Base-by-base conservation (phyloP, 371 early-diverging fungal species). In the Gilbertella persicaria region DNA sequence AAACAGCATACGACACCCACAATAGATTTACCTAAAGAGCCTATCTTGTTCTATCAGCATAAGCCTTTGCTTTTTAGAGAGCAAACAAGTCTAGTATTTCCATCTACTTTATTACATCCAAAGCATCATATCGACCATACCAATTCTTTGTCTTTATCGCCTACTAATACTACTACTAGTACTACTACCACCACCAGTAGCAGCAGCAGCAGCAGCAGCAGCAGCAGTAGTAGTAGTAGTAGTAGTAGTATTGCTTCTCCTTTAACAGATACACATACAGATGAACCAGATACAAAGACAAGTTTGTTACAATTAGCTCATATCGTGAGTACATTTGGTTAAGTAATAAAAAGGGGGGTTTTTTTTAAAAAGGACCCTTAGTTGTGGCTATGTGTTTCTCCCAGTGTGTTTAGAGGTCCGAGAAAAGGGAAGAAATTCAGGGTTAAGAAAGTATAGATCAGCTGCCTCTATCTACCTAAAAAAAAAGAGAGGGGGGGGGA, bases 61-160 rank as follows among this genome's bases (percentile, higher is more conserved):
- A 46, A 42, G 23, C 59, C 59, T 12, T 35, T 58, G 7, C 45
- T 40, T 35, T 52, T 40, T 24, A 38, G 40, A 4, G 26, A 20
- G 2, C 30, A 39, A 13, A 24, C 21, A 30, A 23, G 42, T 10
- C 7, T 29, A 26, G 41, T 42, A 19, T 37, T 53, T 16, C 60
- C 60, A 10, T 59, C 47, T 43, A 59, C 60, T 20, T 43, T 59
- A 53, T 38, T 59, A 43, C 60, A 59, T 36, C 60, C 60, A 26
- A 55, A 35, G 8, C 29, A 35, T 25, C 29, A 45, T 17, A 17
- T 30, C 66, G n/a, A n/a, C n/a, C 8, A 3, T 5, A 5, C 33
- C 13, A 33, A 33, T 33, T 33, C 33, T 12, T 13, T 13, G 2
- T 33, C 33, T 33, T 10, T 33, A 33, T 33, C 33, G 4, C 9